phyloP scores from a whole-genome alignment of 2,329 filamentous ascomycete genomes.

The Cytospora piceae region DNA sequence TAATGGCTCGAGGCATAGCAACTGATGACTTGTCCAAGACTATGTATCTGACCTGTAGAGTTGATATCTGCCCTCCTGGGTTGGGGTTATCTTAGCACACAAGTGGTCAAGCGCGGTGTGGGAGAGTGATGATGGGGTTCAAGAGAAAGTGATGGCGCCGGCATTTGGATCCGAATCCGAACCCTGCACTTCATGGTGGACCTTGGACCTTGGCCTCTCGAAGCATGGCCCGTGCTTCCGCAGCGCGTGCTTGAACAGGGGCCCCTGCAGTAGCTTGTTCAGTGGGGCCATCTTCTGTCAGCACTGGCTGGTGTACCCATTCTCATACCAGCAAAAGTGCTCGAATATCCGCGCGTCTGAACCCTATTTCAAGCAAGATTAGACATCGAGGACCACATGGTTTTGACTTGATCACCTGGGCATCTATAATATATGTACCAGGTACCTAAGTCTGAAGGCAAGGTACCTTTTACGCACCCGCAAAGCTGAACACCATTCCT shows the following conservation, averaged over 20 bases:
- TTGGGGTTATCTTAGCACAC: background rate
- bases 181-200: background rate
- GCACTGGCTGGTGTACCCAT: background rate
- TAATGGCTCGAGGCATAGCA: slow-evolving; percentile 59
- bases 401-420: too few relatives aligned
- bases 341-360: background rate
- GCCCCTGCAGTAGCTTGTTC: slow-evolving; percentile 23
- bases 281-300: slow-evolving; percentile 16
- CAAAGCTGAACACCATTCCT: background rate
- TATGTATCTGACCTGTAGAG: background rate
- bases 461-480: too few relatives aligned
- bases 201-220: background rate
- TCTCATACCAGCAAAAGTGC: background rate
- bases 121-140: background rate
- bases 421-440: too few relatives aligned
- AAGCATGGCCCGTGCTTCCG: slow-evolving; percentile 7
- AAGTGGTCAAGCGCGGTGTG: too few relatives aligned
- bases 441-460: too few relatives aligned
- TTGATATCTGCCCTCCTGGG: background rate
- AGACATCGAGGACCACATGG: too few relatives aligned
- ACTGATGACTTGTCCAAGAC: slow-evolving; percentile 32
- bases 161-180: background rate
- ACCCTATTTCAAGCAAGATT: background rate
- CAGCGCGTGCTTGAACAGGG: slow-evolving; percentile 2
- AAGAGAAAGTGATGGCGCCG: background rate